Conservation (phyloP, 176 grass and related monocot species). For the Triticum urartu region DNA sequence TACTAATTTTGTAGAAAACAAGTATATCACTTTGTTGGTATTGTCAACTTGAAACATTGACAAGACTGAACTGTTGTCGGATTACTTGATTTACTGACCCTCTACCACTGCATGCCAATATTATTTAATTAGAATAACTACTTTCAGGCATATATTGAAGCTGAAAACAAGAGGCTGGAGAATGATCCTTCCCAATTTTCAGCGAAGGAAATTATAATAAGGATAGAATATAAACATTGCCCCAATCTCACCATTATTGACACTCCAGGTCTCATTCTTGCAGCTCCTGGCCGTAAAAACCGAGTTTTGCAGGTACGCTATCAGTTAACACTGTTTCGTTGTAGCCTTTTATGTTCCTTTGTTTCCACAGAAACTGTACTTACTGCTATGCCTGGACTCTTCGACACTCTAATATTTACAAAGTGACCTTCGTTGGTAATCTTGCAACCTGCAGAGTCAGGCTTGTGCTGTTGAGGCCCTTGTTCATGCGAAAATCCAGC, state of each 20-base stretch:
- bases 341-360: constrained; percentile 11
- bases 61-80: background rate
- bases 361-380: constrained; percentile 10
- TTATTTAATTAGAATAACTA: constrained; percentile 9
- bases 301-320: constrained; percentile 70
- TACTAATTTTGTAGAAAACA: background rate
- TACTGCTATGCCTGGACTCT: background rate
- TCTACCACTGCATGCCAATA: background rate
- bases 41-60: background rate
- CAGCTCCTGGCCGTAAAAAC: constrained; percentile 86
- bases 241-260: constrained; percentile 94
- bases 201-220: constrained; percentile 84
- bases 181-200: constrained; percentile 92
- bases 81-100: background rate
- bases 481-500: constrained; percentile 78
- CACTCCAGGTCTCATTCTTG: constrained; percentile 84
- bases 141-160: constrained; percentile 87
- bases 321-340: background rate
- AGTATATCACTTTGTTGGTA: background rate
- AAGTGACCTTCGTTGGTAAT: constrained; percentile 9
- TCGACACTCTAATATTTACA: background rate
- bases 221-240: constrained; percentile 88
- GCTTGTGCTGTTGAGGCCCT: constrained; percentile 84
- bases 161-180: constrained; percentile 89
- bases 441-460: constrained; percentile 60